Conservation (phyloP, 331 rosid genomes). For the Prunus yedoensis region DNA sequence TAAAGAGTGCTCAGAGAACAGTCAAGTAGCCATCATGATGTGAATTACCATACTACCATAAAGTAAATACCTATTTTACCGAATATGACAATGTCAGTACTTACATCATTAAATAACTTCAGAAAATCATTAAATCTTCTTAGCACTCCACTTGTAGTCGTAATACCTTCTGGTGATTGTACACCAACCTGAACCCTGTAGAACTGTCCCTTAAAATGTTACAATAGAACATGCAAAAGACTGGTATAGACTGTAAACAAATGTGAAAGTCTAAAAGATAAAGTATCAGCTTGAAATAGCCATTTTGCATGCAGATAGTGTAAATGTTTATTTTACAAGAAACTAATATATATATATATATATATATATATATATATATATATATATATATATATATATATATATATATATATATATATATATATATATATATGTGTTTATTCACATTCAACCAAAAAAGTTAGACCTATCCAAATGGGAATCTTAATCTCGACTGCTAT, state of each 20-base stretch:
- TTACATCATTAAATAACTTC: constrained; percentile 78
- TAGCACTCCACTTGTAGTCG: constrained; percentile 58
- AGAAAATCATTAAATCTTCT: constrained; percentile 97
- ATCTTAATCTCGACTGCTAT: not conserved
- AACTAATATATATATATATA: too few relatives aligned
- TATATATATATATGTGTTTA: too few relatives aligned
- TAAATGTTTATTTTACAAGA: too few relatives aligned
- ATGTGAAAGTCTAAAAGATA: not conserved
- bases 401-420: too few relatives aligned
- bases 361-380: too few relatives aligned
- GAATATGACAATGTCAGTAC: constrained; percentile 31
- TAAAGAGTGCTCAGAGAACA: constrained; percentile 3
- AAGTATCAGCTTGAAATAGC: constrained; percentile 12
- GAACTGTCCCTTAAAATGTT: constrained; percentile 89
- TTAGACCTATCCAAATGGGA: constrained; percentile 3
- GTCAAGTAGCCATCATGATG: constrained; percentile 3
- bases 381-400: too few relatives aligned
- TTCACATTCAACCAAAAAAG: not conserved
- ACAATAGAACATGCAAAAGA: constrained; percentile 34
- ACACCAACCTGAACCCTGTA: constrained; percentile 97
- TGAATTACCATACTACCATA: constrained; percentile 12
- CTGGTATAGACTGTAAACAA: constrained; percentile 13
- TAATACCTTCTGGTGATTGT: constrained; percentile 87
- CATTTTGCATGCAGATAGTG: not conserved
- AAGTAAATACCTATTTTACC: not conserved